Evolutionary conservation across 129 eudicot species (phyloP).

Genomic region (Calendula officinalis): DNA sequence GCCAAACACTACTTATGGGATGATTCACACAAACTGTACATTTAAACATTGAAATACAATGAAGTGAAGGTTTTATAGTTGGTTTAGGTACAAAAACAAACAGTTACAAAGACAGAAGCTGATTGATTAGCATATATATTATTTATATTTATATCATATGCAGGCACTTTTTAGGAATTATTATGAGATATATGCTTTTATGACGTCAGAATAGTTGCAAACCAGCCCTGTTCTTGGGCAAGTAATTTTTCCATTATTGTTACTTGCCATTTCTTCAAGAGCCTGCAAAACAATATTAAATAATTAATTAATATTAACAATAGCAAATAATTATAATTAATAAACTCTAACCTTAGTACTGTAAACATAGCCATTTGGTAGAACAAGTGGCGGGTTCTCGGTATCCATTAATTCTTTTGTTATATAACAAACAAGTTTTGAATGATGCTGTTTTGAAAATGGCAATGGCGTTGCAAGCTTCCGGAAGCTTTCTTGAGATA

Average conservation of each 20-base stretch:
- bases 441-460: conserved; percentile 96
- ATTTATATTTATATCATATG: conserved; percentile 7
- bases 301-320: background rate
- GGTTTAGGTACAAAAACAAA: conserved; percentile 24
- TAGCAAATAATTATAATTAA: background rate
- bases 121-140: conserved; percentile 31
- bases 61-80: conserved; percentile 21
- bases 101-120: conserved; percentile 31
- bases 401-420: conserved; percentile 97
- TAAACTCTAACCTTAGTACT: conserved; percentile 73
- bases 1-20: background rate
- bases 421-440: conserved; percentile 93
- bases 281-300: conserved; percentile 49
- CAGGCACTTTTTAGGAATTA: background rate
- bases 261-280: conserved; percentile 87
- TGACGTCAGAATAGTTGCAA: conserved; percentile 57
- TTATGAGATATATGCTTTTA: conserved; percentile 84
- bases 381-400: conserved; percentile 94
- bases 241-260: conserved; percentile 70
- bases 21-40: conserved; percentile 32
- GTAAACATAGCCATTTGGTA: conserved; percentile 95
- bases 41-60: conserved; percentile 25
- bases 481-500: conserved; percentile 91
- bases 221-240: conserved; percentile 82
- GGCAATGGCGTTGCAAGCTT: conserved; percentile 83